Conservation (phyloP, 106 monocot species). For the Narthecium ossifragum region DNA sequence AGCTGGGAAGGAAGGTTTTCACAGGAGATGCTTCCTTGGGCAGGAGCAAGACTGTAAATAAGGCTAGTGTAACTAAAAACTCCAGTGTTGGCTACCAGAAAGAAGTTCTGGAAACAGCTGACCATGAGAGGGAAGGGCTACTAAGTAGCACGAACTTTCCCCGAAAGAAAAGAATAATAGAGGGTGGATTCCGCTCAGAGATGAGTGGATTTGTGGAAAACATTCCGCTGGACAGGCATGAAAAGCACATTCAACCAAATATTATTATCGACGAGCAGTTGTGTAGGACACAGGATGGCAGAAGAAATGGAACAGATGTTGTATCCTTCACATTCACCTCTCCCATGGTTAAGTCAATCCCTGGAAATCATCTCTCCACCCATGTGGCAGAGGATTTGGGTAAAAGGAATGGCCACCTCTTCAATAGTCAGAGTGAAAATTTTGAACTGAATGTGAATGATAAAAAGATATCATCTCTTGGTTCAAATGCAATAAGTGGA, state of each 20-base stretch:
- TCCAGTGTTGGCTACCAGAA: constrained; percentile 25
- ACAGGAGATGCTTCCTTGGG: constrained; percentile 28
- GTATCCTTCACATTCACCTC: constrained; percentile 74
- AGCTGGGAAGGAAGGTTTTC: constrained; percentile 33
- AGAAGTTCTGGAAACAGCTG: constrained; percentile 5
- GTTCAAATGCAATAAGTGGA: constrained; percentile 44
- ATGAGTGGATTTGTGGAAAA: constrained; percentile 9
- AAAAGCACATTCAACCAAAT: constrained; percentile 20
- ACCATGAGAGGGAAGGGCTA: constrained; percentile 21
- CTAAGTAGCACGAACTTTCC: constrained; percentile 16
- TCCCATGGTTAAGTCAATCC: constrained; percentile 33
- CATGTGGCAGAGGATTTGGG: constrained; percentile 23
- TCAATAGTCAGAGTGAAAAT: constrained; percentile 17
- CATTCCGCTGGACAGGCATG: constrained; percentile 11
- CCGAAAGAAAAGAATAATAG: constrained; percentile 16
- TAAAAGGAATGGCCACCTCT: constrained; percentile 15
- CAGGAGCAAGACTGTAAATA: constrained; percentile 22
- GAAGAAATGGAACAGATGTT: constrained; percentile 42
- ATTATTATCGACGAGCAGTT: constrained; percentile 26
- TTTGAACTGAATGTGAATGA: constrained; percentile 6
- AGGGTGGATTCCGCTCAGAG: constrained; percentile 3
- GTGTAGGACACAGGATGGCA: constrained; percentile 21
- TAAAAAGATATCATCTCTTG: constrained; percentile 16
- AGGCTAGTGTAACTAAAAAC: constrained; percentile 24
- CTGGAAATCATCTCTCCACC: constrained; percentile 5